Conservation (phyloP, 306 rosid genomes). For the Acacia crassicarpa region DNA sequence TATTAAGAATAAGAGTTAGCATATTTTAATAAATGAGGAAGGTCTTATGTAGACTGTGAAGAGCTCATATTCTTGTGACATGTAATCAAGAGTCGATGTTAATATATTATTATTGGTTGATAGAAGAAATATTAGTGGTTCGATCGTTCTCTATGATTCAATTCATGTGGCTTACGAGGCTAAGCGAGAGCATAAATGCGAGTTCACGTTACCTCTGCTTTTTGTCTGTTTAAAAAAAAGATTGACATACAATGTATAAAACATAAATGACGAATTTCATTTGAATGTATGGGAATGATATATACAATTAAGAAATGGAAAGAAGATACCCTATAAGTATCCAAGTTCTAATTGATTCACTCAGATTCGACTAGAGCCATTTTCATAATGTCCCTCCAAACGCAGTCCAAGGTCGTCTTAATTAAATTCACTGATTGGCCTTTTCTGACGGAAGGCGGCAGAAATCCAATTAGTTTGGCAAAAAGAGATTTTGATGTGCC, state of each 20-base stretch:
- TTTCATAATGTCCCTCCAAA: background rate
- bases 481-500: background rate
- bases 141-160: background rate
- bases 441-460: background rate
- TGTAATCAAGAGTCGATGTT: background rate
- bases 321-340: background rate
- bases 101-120: background rate
- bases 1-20: no score
- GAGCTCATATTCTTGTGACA: background rate
- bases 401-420: background rate
- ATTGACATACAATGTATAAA: background rate
- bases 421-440: background rate
- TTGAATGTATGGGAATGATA: background rate
- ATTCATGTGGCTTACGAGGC: background rate
- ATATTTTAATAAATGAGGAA: background rate
- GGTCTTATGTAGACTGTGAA: background rate
- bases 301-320: background rate
- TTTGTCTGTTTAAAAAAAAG: background rate
- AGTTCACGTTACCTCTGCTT: background rate
- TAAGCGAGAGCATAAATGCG: background rate
- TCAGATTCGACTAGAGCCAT: background rate
- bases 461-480: background rate
- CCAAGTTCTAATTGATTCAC: background rate
- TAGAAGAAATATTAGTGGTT: background rate
- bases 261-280: background rate